These are phyloP conservation scores for Asclepias syriaca DNA, from an alignment of 257 asterid genomes.

Conservation along the genomic window DNA sequence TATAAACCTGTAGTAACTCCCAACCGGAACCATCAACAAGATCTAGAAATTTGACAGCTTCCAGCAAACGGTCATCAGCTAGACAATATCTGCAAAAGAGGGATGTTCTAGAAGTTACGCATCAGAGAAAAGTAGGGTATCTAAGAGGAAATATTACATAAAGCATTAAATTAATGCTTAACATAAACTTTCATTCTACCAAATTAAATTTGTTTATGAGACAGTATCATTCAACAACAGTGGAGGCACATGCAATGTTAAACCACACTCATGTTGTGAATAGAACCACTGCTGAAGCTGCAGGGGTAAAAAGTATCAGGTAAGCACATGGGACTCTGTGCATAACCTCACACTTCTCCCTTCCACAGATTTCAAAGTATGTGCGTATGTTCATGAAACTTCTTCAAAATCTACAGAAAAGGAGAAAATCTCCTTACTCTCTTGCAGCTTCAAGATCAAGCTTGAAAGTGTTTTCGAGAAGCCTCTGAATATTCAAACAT, in stretches of 20 bases:
- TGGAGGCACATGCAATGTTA: background rate
- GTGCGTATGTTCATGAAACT: background rate
- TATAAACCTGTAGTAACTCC: constrained; percentile 82
- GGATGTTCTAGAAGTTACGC: background rate
- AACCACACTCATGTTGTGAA: background rate
- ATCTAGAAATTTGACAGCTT: constrained; percentile 71
- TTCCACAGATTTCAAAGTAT: background rate
- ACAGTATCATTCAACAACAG: background rate
- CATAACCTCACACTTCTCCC: background rate
- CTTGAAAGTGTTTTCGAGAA: constrained; percentile 76
- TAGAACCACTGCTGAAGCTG: background rate
- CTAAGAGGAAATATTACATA: background rate
- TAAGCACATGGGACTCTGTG: background rate
- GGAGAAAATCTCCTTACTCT: constrained; percentile 56
- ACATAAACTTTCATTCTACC: background rate
- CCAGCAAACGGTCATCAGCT: constrained; percentile 12
- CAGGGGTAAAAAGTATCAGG: background rate
- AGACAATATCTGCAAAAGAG: constrained; percentile 38
- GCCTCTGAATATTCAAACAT: constrained; percentile 56
- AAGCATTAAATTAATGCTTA: too few relatives aligned
- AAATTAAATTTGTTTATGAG: background rate
- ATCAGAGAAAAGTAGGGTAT: background rate
- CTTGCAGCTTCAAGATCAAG: constrained; percentile 80
- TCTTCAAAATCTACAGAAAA: background rate
- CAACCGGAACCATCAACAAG: constrained; percentile 75